Base-by-base conservation (phyloP, 495 filamentous ascomycete species). In the Podospora pseudopauciseta region DNA sequence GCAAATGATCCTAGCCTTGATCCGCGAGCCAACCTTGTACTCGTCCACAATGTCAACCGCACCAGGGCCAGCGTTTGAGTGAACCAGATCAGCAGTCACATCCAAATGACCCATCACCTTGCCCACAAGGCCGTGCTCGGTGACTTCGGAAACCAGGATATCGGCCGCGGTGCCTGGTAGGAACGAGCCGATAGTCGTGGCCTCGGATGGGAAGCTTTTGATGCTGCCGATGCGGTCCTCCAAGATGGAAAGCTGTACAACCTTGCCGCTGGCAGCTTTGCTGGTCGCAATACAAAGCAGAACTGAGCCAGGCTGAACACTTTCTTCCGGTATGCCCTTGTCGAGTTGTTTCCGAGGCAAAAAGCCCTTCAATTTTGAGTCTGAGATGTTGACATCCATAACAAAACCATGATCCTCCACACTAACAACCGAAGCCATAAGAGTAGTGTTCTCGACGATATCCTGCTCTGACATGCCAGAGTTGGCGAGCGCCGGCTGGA, bases 361-460 rank as follows among this genome's bases (percentile, higher is more conserved):
- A 80, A 99, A 99, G 1, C 90, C 96, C 74, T 86, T 89, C 44
- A 93, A 68, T 39, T 84, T 78, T 19, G 85, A 80, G 60, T 88
- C 87, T 59, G 87, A 83, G 26, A 97, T 83, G 16, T 91, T 91
- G 54, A 99, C 80, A 72, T 97, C 92, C 94, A 98, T 97, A 64
- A 98, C 84, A 65, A 96, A 80, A 72, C 95, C 95, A 77, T 97
- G 94, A 70, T 99, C 95, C 79, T 99, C 95, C 23, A 95, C 90
- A 74, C 94, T 98, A 53, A 84, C 77, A 60, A 99, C 90, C 1
- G 92, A 90, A 20, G 94, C 93, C 83, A 97, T 96, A 20, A 97
- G 78, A 67, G 89, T 91, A 65, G 82, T 81, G 68, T 95, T 88
- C 20, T 81, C 79, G 26, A 94, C 86, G 9, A 97, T 73, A 71